Percentiles rank a stretch among this genome's conserved stretches.
These are phyloP conservation scores for Trichophyton rubrum DNA, from an alignment of 2,329 filamentous ascomycete genomes.

Conservation along the genomic window DNA sequence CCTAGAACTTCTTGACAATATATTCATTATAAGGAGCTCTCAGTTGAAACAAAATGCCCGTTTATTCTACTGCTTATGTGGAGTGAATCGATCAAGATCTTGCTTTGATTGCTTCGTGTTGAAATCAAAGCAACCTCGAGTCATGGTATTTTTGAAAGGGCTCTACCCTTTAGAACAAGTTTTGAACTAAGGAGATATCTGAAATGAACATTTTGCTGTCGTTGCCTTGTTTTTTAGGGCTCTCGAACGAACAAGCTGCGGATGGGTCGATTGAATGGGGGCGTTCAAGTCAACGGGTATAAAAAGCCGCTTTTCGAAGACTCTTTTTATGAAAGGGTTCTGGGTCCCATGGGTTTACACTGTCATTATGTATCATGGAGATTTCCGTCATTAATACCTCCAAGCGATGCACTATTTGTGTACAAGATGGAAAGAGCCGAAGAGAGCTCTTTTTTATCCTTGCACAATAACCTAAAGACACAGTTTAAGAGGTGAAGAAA, in stretches of 20 bases:
- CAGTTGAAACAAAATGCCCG: not conserved
- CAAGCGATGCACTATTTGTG: not conserved
- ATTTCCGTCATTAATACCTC: not conserved
- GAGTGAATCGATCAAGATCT: not conserved
- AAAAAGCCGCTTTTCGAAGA: not conserved
- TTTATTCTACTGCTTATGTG: not conserved
- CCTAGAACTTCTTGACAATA: not conserved
- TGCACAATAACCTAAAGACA: not conserved
- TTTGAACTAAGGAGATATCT: not conserved
- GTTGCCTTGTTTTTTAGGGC: not conserved
- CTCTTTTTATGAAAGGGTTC: not conserved
- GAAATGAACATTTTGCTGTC: not conserved
- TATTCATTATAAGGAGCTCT: not conserved
- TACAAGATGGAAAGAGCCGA: not conserved
- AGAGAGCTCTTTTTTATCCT: not conserved
- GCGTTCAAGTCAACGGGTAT: not conserved
- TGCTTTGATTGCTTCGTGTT: not conserved
- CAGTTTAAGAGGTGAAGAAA: not conserved
- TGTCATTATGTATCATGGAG: not conserved
- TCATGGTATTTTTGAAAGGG: not conserved
- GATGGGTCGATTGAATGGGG: not conserved
- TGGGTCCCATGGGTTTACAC: not conserved
- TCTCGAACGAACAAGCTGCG: too few relatives aligned
- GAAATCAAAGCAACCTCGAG: not conserved
- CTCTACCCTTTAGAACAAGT: not conserved